These are phyloP conservation scores for Sporothrix dimorphospora DNA, from an alignment of 2,329 filamentous ascomycete species.

Conservation along the genomic window DNA sequence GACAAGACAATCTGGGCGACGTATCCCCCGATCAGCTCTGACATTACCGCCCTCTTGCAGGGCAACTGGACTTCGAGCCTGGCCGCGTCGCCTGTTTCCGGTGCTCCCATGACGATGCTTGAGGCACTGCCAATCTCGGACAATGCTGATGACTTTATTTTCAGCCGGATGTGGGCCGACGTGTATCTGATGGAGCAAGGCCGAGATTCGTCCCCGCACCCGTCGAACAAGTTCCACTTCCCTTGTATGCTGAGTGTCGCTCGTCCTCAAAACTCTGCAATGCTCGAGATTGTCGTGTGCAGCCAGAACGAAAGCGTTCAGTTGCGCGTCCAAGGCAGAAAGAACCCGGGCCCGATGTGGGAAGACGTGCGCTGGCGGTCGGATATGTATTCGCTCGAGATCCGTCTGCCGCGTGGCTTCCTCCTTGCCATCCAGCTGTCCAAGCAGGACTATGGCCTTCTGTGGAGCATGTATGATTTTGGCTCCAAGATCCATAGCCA, in stretches of 20 bases:
- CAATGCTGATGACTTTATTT: conserved; percentile 72
- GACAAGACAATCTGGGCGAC: conserved; percentile 82
- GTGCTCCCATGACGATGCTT: conserved; percentile 57
- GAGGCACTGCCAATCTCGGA: conserved; percentile 79
- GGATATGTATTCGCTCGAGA: conserved; percentile 64
- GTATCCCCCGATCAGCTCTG: conserved; percentile 73
- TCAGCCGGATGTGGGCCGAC: conserved; percentile 75
- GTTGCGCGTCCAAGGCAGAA: conserved; percentile 70
- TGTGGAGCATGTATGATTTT: conserved; percentile 87
- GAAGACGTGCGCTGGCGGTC: conserved; percentile 80
- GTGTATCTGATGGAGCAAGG: conserved; percentile 75
- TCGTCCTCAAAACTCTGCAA: conserved; percentile 68
- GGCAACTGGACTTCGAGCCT: conserved; percentile 59
- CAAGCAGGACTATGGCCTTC: conserved; percentile 74
- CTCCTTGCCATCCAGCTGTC: conserved; percentile 70
- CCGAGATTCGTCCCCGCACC: conserved; percentile 52
- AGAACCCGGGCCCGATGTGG: conserved; percentile 73
- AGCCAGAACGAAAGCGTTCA: conserved; percentile 81
- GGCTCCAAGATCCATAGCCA: conserved; percentile 74
- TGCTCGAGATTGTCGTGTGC: conserved; percentile 72
- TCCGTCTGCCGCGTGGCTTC: conserved; percentile 77
- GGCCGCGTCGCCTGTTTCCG: conserved; percentile 51
- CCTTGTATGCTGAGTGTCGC: conserved; percentile 77
- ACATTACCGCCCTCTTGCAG: conserved; percentile 71
- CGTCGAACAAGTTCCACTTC: conserved; percentile 63